Base-by-base conservation (phyloP, 208 protist species). In the Porcisia deanei region DNA sequence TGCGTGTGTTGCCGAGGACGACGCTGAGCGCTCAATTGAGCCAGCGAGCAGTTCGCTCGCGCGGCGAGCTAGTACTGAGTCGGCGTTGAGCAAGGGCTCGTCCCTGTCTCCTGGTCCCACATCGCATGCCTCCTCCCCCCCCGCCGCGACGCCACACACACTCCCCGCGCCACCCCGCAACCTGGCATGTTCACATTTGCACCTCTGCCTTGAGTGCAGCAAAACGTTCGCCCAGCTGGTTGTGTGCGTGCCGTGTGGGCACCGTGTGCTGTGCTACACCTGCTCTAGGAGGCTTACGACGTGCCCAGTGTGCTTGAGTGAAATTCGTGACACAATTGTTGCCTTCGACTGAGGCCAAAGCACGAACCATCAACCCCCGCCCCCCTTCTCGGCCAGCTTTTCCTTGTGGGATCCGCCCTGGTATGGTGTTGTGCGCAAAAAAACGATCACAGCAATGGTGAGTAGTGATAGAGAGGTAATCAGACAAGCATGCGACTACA, bases 281-380 rank as follows among this genome's bases (percentile, higher is more conserved):
- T 97, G 94, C 66, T 78, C 83, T n/a, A 78, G 72, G 63, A 75
- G 76, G 41, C 88, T 84, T 20, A 85, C 75, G 25, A 90, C 88
- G 57, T 97, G 92, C 69, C 91, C 94, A n/a, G 85, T 96, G 34
- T 97, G 92, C 74, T 80, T 89, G 47, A 76, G 54, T 34, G 77
- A 90, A 10, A 90, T 94, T 39, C 54, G 53, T 1, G 66, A 79
- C 63, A 77, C 61, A 2, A 34, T 88, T 0, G 75, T 79, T 1
- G 79, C 80, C 0, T 93, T 86, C 45, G 76, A 86, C 30, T 91
- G 65, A 70, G 45, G 47, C n/a, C 12, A 41, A 37, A 22, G 45
- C 61, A 41, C 41, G 10, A 5, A 52, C 8, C 47, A 30, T 0
- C 30, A 30, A 30, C 30, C 30, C 30, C 30, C 30, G 30, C 30